Evolutionary conservation across 768 basidiomycete species (phyloP), one percentile per base, ranked within the genome.

Genomic region (Favolaschia claudopus): DNA sequence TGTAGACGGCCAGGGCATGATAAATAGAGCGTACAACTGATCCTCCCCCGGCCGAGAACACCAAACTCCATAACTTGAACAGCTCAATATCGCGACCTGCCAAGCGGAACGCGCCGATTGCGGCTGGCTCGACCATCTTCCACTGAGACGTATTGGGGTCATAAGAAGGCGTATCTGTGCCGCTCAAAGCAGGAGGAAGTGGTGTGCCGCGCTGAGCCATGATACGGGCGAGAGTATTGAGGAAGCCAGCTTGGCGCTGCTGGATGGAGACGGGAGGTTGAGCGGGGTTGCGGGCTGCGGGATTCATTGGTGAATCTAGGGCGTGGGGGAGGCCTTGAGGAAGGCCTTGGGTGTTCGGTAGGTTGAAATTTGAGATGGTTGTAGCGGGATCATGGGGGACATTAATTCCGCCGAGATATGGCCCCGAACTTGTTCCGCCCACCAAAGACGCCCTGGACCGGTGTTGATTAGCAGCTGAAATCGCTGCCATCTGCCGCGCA

Each of bases 401-500:
- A 70, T 76, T 71, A 75, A 82, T 83, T 84, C 81, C 84, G 74
- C 85, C 85, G 80, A 88, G 81, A 75, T 82, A 86, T 81, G 87
- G 70, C 67, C 79, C 87, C 83, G 89, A 85, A 74, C 82, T 86
- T 85, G 83, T 81, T 80, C 84, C 84, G 79, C 79, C 76, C 45
- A 76, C 69, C 55, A 74, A 70, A 55, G 79, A 54, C n/a, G 58
- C 47, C 13, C 56, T 47, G 27, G 56, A 28, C 39, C 59, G 40
- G 25, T 73, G 63, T 72, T 72, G 64, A 60, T 86, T 51, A 45
- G 80, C 88, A 51, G 83, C 87, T 44, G 43, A 19, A 29, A 93
- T 84, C 10, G 88, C 88, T 28, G 89, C 89, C 85, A 92, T 89
- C 76, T 93, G 92, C 73, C 92, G 93, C 57, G 88, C 88, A 46